Evolutionary conservation across 176 grass and related monocot species (phyloP), one percentile per base, ranked within the genome.

Genomic region (Carex myosuroides): DNA sequence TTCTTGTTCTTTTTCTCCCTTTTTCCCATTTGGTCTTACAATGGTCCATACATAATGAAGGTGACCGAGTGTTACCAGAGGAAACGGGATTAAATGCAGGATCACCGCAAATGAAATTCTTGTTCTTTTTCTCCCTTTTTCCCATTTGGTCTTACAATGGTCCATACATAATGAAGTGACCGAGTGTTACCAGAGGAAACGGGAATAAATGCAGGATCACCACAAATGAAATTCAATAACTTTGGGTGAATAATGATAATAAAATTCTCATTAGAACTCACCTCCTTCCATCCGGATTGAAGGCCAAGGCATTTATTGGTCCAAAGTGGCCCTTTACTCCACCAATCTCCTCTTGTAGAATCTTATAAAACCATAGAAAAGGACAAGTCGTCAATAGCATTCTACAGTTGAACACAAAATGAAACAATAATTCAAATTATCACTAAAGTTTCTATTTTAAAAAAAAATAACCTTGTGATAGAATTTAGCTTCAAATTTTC

Each of bases 401-500:
- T 61, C 6, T 5, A 41, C 21, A 64, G 5, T 39, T 39, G 37
- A 5, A 39, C 37, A 39, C 37, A 39, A 6, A 39, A 39, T 39
- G 37, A 39, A 39, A 39, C 37, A 6, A 39, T 39, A 52, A 88
- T 42, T 64, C 5, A 39, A 39, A 39, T 39, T 39, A 39, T 39
- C 37, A 39, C 37, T 39, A 39, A 39, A 39, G 37, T 39, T 39
- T 39, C 37, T 39, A 39, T 39, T 39, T 39, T 1, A 6, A 29
- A 39, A 39, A 50, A n/a, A 70, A 13, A 14, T 65, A 32, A 93
- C 91, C 91, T 93, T 95, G 58, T 98, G 89, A 84, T 90, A 95
- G 70, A 93, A 98, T 80, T 95, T 95, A 26, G 95, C 95, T 83
- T 98, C 92, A 55, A 98, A 98, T 87, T 98, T 98, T 41, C 92